phyloP scores from a whole-genome alignment of 495 filamentous ascomycete genomes.

The Halenospora varia region DNA sequence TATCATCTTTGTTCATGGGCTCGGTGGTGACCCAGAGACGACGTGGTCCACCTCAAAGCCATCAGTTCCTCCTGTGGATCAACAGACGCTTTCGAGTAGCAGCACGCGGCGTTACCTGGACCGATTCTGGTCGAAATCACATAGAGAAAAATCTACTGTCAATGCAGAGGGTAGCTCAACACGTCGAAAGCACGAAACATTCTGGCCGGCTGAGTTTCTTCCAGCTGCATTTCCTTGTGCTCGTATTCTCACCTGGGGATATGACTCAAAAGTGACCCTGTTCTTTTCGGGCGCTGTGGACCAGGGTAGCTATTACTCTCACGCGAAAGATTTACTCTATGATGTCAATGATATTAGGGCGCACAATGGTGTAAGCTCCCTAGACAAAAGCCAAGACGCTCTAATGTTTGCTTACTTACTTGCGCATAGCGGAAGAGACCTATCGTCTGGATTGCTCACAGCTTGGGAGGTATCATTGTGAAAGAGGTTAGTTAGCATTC shows the following conservation, averaged over 20 bases:
- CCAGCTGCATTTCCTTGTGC: conserved; percentile 22
- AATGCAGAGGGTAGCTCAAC: background rate
- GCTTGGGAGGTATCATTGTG: too few relatives aligned
- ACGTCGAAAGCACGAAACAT: background rate
- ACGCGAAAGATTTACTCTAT: conserved; percentile 32
- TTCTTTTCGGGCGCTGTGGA: conserved; percentile 3
- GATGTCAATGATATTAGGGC: too few relatives aligned
- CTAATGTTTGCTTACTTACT: too few relatives aligned
- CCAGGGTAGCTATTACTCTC: conserved; percentile 1
- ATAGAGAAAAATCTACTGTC: background rate
- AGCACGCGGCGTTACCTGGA: background rate
- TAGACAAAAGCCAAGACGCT: too few relatives aligned
- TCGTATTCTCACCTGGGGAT: conserved; percentile 34
- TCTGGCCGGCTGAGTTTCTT: conserved; percentile 34
- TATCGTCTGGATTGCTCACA: too few relatives aligned
- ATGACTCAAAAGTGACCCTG: conserved; percentile 32
- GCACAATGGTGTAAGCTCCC: too few relatives aligned
- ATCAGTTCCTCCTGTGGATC: background rate
- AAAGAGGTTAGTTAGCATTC: too few relatives aligned
- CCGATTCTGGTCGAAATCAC: background rate
- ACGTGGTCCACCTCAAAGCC: conserved; percentile 16
- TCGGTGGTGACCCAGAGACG: conserved; percentile 21
- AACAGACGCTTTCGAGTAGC: background rate
- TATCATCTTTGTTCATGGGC: conserved; percentile 26
- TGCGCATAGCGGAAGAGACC: too few relatives aligned